These are phyloP conservation scores for Kockovaella imperatae DNA, from an alignment of 768 basidiomycete species.

Conservation along the genomic window DNA sequence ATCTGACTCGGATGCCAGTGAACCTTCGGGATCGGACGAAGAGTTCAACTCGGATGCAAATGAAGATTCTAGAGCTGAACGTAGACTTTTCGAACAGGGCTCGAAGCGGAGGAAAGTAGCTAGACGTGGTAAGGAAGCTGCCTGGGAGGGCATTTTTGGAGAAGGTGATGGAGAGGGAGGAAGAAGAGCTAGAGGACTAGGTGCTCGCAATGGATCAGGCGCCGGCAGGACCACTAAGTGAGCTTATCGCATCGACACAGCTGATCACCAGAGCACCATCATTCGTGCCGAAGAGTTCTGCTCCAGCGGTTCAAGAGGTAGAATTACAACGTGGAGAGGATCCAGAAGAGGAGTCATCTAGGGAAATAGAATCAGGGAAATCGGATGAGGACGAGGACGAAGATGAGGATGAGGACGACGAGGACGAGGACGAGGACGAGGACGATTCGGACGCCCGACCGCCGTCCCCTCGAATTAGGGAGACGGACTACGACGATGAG, in stretches of 20 bases:
- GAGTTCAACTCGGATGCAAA: slow-evolving; percentile 40
- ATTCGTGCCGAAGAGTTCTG: slow-evolving; percentile 29
- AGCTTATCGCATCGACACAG: too few species aligned
- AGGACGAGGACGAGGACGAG: slow-evolving; percentile 2
- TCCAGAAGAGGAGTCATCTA: not conserved
- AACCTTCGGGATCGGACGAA: slow-evolving; percentile 48
- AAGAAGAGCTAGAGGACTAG: slow-evolving; percentile 19
- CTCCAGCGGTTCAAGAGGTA: not conserved
- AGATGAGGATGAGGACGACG: slow-evolving; percentile 6
- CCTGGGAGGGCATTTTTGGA: slow-evolving; percentile 44
- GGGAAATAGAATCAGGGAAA: too few species aligned
- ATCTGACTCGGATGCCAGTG: slow-evolving; percentile 49
- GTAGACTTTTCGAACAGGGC: slow-evolving; percentile 35
- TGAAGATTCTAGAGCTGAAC: slow-evolving; percentile 35
- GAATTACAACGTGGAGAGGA: not conserved
- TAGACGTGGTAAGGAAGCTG: slow-evolving; percentile 31
- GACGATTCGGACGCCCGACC: slow-evolving; percentile 3
- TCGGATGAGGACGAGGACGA: not conserved
- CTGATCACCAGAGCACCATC: slow-evolving; percentile 28
- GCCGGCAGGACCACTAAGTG: too few species aligned
- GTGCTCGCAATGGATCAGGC: slow-evolving; percentile 1
- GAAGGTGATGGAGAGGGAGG: slow-evolving; percentile 30
- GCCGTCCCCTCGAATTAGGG: slow-evolving; percentile 7
- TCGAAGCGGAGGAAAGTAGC: slow-evolving; percentile 20
- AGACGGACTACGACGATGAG: slow-evolving; percentile 8